Percentiles rank a stretch among this genome's conserved stretches.
These are phyloP conservation scores for Incumbomyces delicatus DNA, from an alignment of 2,329 filamentous ascomycete species.

Conservation along the genomic window DNA sequence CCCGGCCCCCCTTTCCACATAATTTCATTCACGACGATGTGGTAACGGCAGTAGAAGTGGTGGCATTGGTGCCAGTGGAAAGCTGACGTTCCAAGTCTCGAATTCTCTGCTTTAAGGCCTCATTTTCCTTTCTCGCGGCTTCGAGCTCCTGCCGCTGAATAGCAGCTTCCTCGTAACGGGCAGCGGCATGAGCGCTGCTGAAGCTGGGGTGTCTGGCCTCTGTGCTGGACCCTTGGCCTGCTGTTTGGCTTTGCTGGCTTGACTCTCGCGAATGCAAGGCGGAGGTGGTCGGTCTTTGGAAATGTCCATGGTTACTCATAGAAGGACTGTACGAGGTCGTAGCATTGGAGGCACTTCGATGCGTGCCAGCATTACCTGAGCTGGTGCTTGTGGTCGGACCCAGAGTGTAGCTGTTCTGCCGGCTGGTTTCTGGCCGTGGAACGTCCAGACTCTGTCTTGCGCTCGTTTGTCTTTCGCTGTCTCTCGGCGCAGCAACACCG, in stretches of 20 bases:
- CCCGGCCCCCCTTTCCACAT: too few species aligned
- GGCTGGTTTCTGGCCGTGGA: constrained; percentile 27
- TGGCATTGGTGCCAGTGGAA: neutral
- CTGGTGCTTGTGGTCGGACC: neutral
- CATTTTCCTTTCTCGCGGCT: constrained; percentile 37
- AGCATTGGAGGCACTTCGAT: neutral
- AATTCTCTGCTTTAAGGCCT: constrained; percentile 34
- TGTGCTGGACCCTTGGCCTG: neutral
- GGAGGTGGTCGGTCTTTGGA: neutral
- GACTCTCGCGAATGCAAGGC: neutral
- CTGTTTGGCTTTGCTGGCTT: neutral
- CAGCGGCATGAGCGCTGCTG: constrained; percentile 24
- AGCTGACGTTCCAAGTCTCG: constrained; percentile 32
- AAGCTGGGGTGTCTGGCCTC: constrained; percentile 18
- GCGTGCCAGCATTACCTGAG: neutral
- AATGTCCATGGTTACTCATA: neutral
- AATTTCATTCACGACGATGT: too few species aligned
- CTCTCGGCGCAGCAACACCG: constrained; percentile 36
- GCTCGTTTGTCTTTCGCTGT: constrained; percentile 16
- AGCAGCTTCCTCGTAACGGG: constrained; percentile 34
- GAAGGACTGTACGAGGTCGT: neutral
- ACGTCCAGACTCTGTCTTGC: constrained; percentile 16
- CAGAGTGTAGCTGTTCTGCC: constrained; percentile 24
- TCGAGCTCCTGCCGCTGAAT: constrained; percentile 36
- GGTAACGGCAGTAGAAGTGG: neutral